Base-by-base conservation (phyloP, 2,329 filamentous ascomycete species). In the Nigrospora sphaerica region DNA sequence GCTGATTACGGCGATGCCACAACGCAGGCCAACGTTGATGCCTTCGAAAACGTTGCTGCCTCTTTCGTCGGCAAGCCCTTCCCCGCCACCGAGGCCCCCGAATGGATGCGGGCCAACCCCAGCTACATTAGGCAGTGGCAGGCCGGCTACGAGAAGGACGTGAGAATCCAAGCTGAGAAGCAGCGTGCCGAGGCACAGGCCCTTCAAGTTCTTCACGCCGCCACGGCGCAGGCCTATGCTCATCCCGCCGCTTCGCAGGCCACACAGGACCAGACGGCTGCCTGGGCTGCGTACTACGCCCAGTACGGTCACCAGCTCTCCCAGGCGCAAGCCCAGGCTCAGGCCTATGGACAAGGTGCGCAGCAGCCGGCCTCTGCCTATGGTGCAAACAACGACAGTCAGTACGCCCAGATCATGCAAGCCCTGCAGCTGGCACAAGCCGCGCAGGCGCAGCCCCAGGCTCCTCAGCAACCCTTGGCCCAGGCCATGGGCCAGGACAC, bases 41-140 rank as follows among this genome's bases (percentile, higher is more conserved):
- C 61, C 3, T 50, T 80, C 12, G 73, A 77, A 51, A 59, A 58
- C 0, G 56, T 72, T 1, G 67, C 67, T 3, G 67, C 65, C 32
- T 58, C 63, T 35, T 58, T 79, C 10, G 66, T 66, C 39, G 66
- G 65, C 45, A 70, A 72, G 49, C 67, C 74, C 7, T 77, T 68
- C 49, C 77, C 76, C 13, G 62, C 77, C 2, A 71, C 57, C 1
- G 68, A 74, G 38, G 74, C 78, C 4, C 77, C 79, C 1, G 68
- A 70, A 16, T 78, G 76, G 69, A 68, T 81, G 52, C 62, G 61
- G 11, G 62, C 70, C 18, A 67, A 74, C 32, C 59, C 69, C 3
- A 71, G 71, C 32, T 69, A 69, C 49, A 64, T 72, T 0, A 69
- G 70, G 11, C 71, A 77, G 50, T 82, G 78, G 77, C 73, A 71